Evolutionary conservation across 2,329 filamentous ascomycete genomes (phyloP).

Genomic region (Venturia carpophila): DNA sequence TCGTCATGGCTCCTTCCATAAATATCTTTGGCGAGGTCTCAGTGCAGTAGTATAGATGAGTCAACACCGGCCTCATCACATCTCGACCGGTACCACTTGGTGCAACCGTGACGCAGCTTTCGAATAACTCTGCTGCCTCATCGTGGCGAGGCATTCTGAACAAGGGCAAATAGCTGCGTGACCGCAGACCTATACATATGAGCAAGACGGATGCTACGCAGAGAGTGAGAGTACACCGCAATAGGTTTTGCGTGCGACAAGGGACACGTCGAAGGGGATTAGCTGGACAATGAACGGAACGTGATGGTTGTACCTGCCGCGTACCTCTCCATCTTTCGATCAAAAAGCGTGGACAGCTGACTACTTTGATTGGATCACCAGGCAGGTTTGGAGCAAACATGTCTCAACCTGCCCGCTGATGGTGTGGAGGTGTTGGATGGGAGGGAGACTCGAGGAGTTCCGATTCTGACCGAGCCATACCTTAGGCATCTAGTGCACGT

Average conservation of each 20-base stretch:
- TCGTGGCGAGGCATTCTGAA: neutral
- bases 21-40: neutral
- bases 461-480: too few species aligned
- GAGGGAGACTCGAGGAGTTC: too few species aligned
- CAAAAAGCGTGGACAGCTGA: neutral
- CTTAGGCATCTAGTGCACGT: too few species aligned
- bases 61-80: neutral
- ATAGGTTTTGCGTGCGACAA: neutral
- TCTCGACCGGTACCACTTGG: neutral
- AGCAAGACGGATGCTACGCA: neutral
- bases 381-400: neutral
- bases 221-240: neutral
- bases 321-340: neutral
- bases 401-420: neutral
- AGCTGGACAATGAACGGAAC: neutral
- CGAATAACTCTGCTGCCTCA: neutral
- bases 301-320: neutral
- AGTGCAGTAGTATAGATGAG: neutral
- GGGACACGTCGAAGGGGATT: neutral
- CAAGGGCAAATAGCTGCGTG: neutral
- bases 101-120: neutral
- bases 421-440: too few species aligned
- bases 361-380: neutral
- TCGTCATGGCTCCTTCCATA: neutral
- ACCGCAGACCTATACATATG: neutral